Base-by-base conservation (phyloP, 495 filamentous ascomycete species). In the Penicillium macrosclerotiorum region DNA sequence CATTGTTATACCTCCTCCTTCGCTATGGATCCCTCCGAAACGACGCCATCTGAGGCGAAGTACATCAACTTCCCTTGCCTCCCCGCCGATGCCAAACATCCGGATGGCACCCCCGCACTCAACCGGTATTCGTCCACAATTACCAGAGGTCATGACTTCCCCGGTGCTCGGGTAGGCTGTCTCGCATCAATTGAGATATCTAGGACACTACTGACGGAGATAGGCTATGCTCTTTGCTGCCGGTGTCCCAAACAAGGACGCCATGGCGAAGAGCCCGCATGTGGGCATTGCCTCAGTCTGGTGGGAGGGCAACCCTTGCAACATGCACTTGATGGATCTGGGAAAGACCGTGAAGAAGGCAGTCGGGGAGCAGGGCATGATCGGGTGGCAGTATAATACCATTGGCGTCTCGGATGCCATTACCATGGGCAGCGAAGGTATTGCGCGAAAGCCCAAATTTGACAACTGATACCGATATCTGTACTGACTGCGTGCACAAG, bases 241-340 rank as follows among this genome's bases (percentile, higher is more conserved):
- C 8, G 93, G 93, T 19, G 85, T 96, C 22, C 90, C 90, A 11
- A 76, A 90, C 55, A 75, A 80, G 54, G 77, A 92, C 22, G 78
- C 86, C 52, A 96, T 96, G 90, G 88, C 90, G 63, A 93, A 79
- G 42, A 84, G 83, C 40, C 90, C 92, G 5, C 93, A 98, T 46
- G 88, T 98, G 9, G 93, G 93, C 47, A 70, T 85, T 57, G 86
- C 91, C 5, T 89, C 88, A 5, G 89, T 96, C 2, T 96, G 92
- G 91, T 98, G 91, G 90, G 93, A 98, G 66, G 93, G 93, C 20
- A 98, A 98, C 62, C 90, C 93, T 24, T 90, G 86, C 73, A 90
- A 89, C 36, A 79, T 77, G 72, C 74, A 78, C 45, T 54, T 98
- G 61, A 78, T 93, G 49, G 89, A 94, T 37, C 74, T 98, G 47